Evolutionary conservation across 1,284 basidiomycete genomes (phyloP).

Genomic region (Serendipita sp.): DNA sequence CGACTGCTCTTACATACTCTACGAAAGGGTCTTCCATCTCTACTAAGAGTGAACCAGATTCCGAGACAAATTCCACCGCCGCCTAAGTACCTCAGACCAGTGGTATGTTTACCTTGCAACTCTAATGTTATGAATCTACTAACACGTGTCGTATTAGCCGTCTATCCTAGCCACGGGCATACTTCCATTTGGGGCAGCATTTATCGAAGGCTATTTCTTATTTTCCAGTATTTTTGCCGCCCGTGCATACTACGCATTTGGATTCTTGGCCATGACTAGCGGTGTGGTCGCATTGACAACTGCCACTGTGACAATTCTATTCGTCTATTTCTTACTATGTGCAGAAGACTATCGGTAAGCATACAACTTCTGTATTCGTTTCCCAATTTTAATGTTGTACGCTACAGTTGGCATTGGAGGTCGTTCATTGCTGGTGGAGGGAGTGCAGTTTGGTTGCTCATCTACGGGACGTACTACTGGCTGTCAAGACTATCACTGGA

Average conservation of each 20-base stretch:
- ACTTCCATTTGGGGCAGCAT: conserved; percentile 88
- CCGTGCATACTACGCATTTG: conserved; percentile 88
- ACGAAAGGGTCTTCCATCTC: conserved; percentile 51
- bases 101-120: conserved; percentile 32
- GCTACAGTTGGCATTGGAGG: conserved; percentile 84
- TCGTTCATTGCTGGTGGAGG: conserved; percentile 91
- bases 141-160: conserved; percentile 30
- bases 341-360: conserved; percentile 83
- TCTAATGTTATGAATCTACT: conserved; percentile 9
- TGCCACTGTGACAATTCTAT: conserved; percentile 79
- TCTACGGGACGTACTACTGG: conserved; percentile 83
- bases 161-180: conserved; percentile 77
- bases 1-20: conserved; percentile 5
- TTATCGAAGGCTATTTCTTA: conserved; percentile 91
- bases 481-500: conserved; percentile 70
- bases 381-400: not conserved
- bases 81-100: conserved; percentile 70
- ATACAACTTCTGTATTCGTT: not conserved
- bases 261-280: conserved; percentile 85
- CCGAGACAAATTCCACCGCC: conserved; percentile 79
- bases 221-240: conserved; percentile 89
- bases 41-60: conserved; percentile 84
- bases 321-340: conserved; percentile 86
- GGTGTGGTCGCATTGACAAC: conserved; percentile 75
- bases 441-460: conserved; percentile 82